phyloP scores from a whole-genome alignment of 2,329 filamentous ascomycete genomes.

The Phialocephala subalpina region DNA sequence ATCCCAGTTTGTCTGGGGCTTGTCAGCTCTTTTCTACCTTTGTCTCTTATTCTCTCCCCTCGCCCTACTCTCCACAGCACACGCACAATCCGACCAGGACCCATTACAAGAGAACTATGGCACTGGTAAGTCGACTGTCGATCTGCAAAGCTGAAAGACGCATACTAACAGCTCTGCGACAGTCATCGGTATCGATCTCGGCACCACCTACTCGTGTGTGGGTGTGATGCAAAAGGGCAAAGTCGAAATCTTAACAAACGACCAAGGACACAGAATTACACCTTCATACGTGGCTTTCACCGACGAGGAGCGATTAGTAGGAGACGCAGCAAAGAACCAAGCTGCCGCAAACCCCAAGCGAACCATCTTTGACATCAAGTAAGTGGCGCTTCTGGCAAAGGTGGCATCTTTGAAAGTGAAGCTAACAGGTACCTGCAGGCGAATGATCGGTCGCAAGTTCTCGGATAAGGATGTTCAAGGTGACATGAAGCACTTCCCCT shows the following conservation, averaged over 20 bases:
- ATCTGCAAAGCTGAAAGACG: not conserved
- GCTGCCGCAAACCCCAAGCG: constrained; percentile 79
- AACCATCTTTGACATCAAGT: constrained; percentile 87
- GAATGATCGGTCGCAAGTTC: constrained; percentile 86
- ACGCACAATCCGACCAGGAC: constrained; percentile 75
- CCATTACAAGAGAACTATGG: constrained; percentile 75
- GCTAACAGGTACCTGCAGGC: constrained; percentile 55
- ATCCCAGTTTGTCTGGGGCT: constrained; percentile 77
- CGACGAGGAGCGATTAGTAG: constrained; percentile 94
- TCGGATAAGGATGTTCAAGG: constrained; percentile 85
- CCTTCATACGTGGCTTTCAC: constrained; percentile 96
- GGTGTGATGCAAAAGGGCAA: constrained; percentile 97
- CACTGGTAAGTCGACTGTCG: constrained; percentile 58
- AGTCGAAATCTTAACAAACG: constrained; percentile 95
- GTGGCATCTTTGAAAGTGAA: constrained; percentile 18
- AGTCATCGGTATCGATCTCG: constrained; percentile 96
- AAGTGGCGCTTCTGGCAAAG: constrained; percentile 50
- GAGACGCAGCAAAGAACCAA: constrained; percentile 98
- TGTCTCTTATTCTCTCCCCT: constrained; percentile 88
- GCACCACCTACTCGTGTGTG: constrained; percentile 89
- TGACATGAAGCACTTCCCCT: constrained; percentile 98
- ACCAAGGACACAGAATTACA: constrained; percentile 96
- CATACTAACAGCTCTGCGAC: constrained; percentile 30
- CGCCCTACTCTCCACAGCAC: constrained; percentile 79
- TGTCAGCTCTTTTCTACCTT: constrained; percentile 93